A percentile compares a stretch with the other conserved stretches of the same genome.
phyloP scores from a whole-genome alignment of 306 rosid species.

The Acacia confusa region DNA sequence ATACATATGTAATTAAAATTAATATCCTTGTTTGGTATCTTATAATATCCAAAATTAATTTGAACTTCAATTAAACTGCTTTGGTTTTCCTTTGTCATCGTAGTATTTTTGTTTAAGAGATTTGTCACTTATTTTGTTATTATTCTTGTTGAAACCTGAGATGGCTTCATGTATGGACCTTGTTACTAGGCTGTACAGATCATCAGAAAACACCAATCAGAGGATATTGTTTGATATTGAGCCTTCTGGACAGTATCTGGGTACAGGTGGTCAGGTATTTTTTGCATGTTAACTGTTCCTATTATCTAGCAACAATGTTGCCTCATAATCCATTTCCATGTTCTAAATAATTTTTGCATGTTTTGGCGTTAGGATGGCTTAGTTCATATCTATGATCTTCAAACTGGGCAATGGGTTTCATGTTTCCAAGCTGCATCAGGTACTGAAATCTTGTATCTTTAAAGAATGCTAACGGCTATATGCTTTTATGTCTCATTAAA shows the following conservation, averaged over 20 bases:
- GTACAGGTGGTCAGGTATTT: slow-evolving; percentile 96
- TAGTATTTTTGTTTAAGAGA: slow-evolving; percentile 1
- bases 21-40: slow-evolving; percentile 6
- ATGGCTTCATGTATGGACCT: slow-evolving; percentile 20
- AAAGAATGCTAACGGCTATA: slow-evolving; percentile 5
- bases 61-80: slow-evolving; percentile 12
- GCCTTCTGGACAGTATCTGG: slow-evolving; percentile 81
- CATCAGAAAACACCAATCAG: slow-evolving; percentile 88
- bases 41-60: not conserved
- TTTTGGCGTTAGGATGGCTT: slow-evolving; percentile 71
- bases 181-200: slow-evolving; percentile 77
- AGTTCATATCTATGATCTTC: slow-evolving; percentile 88
- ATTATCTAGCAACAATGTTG: slow-evolving; percentile 23
- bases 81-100: slow-evolving; percentile 16
- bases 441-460: slow-evolving; percentile 40
- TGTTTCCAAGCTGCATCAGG: slow-evolving; percentile 88
- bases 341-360: slow-evolving; percentile 2
- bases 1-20: not conserved
- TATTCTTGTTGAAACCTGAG: slow-evolving; percentile 19
- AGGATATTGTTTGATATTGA: slow-evolving; percentile 87
- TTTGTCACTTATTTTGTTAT: slow-evolving; percentile 8
- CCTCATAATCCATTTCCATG: slow-evolving; percentile 2
- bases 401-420: slow-evolving; percentile 93
- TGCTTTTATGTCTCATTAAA: slow-evolving; percentile 22
- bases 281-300: slow-evolving; percentile 24